A percentile compares a stretch with the other conserved stretches of the same genome.
Conservation (phyloP, 2,329 filamentous ascomycete species). For the Claviceps spartinae region DNA sequence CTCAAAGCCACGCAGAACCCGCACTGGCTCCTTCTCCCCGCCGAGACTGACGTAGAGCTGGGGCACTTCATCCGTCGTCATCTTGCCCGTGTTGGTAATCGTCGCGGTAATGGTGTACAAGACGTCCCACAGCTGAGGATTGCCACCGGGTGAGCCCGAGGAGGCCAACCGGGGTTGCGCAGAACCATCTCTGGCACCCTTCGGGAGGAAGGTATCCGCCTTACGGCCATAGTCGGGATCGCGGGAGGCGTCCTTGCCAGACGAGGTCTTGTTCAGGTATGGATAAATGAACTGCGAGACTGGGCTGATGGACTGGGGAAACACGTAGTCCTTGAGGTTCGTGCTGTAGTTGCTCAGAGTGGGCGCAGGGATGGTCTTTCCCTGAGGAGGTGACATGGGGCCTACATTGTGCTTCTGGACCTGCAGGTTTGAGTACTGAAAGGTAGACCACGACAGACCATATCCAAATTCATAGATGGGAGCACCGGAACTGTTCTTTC, state of each 20-base stretch:
- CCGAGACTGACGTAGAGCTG: slow-evolving; percentile 75
- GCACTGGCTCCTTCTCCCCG: slow-evolving; percentile 54
- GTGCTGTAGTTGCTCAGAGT: slow-evolving; percentile 50
- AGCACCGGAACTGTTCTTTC: slow-evolving; percentile 22
- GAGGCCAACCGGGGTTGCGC: slow-evolving; percentile 42
- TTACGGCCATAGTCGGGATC: slow-evolving; percentile 48
- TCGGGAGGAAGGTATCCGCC: slow-evolving; percentile 46
- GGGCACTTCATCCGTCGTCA: slow-evolving; percentile 55
- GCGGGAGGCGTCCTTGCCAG: slow-evolving; percentile 37
- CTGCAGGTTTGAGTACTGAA: slow-evolving; percentile 56
- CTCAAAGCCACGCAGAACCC: slow-evolving; percentile 68
- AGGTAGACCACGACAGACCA: slow-evolving; percentile 69
- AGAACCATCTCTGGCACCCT: slow-evolving; percentile 38
- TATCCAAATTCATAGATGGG: slow-evolving; percentile 73
- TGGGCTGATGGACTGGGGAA: slow-evolving; percentile 44
- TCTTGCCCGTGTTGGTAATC: slow-evolving; percentile 56
- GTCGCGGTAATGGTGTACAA: slow-evolving; percentile 54
- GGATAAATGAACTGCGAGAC: slow-evolving; percentile 53
- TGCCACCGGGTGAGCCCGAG: slow-evolving; percentile 45
- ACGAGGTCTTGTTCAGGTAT: slow-evolving; percentile 53
- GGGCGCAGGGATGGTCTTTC: slow-evolving; percentile 49
- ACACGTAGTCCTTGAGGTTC: slow-evolving; percentile 50
- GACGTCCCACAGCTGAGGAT: slow-evolving; percentile 52
- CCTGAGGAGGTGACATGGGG: slow-evolving; percentile 45
- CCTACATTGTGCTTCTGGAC: slow-evolving; percentile 36